phyloP scores from a whole-genome alignment of 2,329 filamentous ascomycete genomes.

The Spiromastix sp. region DNA sequence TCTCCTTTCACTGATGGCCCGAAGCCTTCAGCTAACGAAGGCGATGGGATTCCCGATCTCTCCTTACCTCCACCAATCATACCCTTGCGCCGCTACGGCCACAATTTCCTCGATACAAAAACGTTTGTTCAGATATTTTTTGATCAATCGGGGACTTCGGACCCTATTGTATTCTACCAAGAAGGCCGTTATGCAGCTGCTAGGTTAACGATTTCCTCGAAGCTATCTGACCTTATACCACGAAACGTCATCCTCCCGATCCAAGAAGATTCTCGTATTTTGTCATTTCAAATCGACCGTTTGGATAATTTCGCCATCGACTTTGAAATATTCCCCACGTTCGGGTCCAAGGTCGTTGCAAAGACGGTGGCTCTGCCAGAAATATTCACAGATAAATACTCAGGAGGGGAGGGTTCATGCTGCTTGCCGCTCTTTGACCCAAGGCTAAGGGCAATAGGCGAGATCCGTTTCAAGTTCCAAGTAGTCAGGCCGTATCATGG shows the following conservation, averaged over 20 bases:
- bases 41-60: constrained; percentile 80
- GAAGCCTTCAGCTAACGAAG: constrained; percentile 44
- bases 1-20: constrained; percentile 6
- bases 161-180: constrained; percentile 91
- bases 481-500: constrained; percentile 95
- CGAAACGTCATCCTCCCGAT: constrained; percentile 93
- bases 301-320: constrained; percentile 88
- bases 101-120: constrained; percentile 97
- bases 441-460: constrained; percentile 78
- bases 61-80: constrained; percentile 94
- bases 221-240: constrained; percentile 89
- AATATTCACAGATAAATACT: constrained; percentile 62
- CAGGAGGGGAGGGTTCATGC: constrained; percentile 56
- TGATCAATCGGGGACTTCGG: constrained; percentile 36
- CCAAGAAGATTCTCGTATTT: constrained; percentile 85
- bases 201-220: constrained; percentile 90
- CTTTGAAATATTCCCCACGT: constrained; percentile 95
- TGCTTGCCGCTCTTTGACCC: constrained; percentile 89
- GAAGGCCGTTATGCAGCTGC: constrained; percentile 93
- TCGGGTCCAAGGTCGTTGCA: constrained; percentile 93
- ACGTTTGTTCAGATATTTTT: constrained; percentile 91
- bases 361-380: constrained; percentile 86
- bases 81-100: constrained; percentile 83
- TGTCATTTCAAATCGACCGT: constrained; percentile 94
- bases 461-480: constrained; percentile 88